Evolutionary conservation across 2,329 filamentous ascomycete species (phyloP).

Genomic region (Alternaria sp.): DNA sequence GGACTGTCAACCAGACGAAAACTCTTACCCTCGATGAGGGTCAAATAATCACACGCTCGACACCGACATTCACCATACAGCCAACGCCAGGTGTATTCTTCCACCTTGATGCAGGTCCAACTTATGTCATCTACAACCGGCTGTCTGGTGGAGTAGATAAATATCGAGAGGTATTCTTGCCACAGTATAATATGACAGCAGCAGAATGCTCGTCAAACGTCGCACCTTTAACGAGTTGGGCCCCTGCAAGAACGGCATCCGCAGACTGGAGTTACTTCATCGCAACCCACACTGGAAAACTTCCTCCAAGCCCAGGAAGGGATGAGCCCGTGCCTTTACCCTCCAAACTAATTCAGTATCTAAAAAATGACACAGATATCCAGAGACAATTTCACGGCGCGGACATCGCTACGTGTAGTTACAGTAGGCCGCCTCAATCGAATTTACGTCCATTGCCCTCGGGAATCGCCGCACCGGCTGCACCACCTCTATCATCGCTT

Average conservation of each 20-base stretch:
- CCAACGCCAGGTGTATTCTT: slow-evolving; percentile 22
- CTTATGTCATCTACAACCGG: slow-evolving; percentile 40
- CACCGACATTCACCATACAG: slow-evolving; percentile 30
- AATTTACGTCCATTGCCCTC: neutral
- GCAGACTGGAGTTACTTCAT: slow-evolving; percentile 38
- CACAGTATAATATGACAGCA: neutral
- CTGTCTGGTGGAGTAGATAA: slow-evolving; percentile 33
- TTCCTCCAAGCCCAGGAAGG: neutral
- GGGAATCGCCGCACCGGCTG: neutral
- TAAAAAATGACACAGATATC: slow-evolving; percentile 30
- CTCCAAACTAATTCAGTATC: slow-evolving; percentile 26
- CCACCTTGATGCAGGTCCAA: slow-evolving; percentile 33
- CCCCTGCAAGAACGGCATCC: slow-evolving; percentile 22
- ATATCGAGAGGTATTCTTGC: slow-evolving; percentile 4
- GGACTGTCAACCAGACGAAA: slow-evolving; percentile 37
- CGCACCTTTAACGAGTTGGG: slow-evolving; percentile 18
- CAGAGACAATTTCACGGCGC: slow-evolving; percentile 29
- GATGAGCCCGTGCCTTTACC: slow-evolving; percentile 26
- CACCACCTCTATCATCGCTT: neutral
- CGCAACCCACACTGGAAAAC: slow-evolving; percentile 21
- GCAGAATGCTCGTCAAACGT: slow-evolving; percentile 14
- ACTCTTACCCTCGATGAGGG: slow-evolving; percentile 21
- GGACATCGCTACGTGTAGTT: slow-evolving; percentile 40
- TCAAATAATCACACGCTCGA: slow-evolving; percentile 26
- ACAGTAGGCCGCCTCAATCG: neutral